These are phyloP conservation scores for Telfairia occidentalis DNA, from an alignment of 331 rosid genomes.

Conservation along the genomic window DNA sequence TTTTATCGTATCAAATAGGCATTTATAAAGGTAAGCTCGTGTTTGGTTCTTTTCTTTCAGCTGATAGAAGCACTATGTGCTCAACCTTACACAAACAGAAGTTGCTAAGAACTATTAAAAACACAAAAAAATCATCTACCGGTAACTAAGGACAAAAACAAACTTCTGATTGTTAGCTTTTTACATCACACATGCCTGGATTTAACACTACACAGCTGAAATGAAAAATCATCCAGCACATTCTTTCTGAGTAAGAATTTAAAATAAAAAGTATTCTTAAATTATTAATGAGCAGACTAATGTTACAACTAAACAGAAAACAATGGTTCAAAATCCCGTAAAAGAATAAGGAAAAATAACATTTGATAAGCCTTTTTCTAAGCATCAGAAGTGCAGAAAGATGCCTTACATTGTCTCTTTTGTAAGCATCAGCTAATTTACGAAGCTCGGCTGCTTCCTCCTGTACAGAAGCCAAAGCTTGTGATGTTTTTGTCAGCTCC, in stretches of 20 bases:
- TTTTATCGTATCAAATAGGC: neutral
- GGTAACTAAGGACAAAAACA: neutral
- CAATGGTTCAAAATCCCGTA: neutral
- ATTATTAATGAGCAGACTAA: too few species aligned
- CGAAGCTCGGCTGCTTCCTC: conserved; percentile 58
- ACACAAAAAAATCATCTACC: neutral
- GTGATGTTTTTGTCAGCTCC: conserved; percentile 79
- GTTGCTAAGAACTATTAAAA: neutral
- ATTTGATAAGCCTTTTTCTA: neutral
- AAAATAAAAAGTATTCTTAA: too few species aligned
- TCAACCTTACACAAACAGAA: neutral
- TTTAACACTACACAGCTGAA: too few species aligned
- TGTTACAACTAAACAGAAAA: neutral
- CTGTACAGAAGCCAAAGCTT: conserved; percentile 51
- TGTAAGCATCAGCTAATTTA: conserved; percentile 40
- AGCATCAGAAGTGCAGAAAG: neutral
- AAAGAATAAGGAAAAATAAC: neutral
- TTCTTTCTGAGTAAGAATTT: too few species aligned
- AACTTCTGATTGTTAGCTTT: too few species aligned
- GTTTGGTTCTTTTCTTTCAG: neutral
- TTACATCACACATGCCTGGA: too few species aligned
- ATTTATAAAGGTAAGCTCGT: neutral
- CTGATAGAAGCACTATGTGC: neutral
- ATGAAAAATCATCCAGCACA: too few species aligned
- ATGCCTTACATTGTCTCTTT: conserved; percentile 51